Percentiles rank a stretch among this genome's conserved stretches.
phyloP scores from a whole-genome alignment of 139 green algal genomes.

The Astrephomene gubernaculifera region DNA sequence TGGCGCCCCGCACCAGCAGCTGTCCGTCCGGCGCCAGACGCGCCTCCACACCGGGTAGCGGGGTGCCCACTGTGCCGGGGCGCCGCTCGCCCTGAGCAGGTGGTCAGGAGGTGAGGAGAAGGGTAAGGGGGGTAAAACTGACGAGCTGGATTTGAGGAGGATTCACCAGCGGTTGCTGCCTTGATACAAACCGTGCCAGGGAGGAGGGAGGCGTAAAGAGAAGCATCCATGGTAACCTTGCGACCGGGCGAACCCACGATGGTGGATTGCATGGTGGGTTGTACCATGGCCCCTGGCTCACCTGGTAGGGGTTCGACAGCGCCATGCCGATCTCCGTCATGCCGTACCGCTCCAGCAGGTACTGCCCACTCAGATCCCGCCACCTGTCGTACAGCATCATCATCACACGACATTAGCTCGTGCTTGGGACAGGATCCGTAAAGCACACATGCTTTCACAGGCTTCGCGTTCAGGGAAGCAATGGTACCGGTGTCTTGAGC shows the following conservation, averaged over 20 bases:
- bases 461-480: too few relatives aligned
- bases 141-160: too few relatives aligned
- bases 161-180: too few relatives aligned
- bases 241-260: not conserved
- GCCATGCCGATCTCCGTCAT: constrained; percentile 99
- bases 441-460: too few relatives aligned
- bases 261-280: not conserved
- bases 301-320: constrained; percentile 88
- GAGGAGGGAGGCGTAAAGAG: too few relatives aligned
- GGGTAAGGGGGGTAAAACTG: not conserved
- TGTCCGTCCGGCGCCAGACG: constrained; percentile 64
- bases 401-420: too few relatives aligned
- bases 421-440: too few relatives aligned
- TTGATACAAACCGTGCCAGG: too few relatives aligned
- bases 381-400: constrained; percentile 50
- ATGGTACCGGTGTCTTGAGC: too few relatives aligned
- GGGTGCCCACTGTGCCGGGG: constrained; percentile 85
- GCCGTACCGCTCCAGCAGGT: constrained; percentile 96
- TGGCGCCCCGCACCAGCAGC: constrained; percentile 78
- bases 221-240: not conserved
- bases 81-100: constrained; percentile 64
- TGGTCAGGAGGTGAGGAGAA: not conserved
- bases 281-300: too few relatives aligned
- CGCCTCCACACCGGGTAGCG: constrained; percentile 84
- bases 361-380: constrained; percentile 63